Base-by-base conservation (phyloP, 208 protist species). In the Acanthamoeba quina region DNA sequence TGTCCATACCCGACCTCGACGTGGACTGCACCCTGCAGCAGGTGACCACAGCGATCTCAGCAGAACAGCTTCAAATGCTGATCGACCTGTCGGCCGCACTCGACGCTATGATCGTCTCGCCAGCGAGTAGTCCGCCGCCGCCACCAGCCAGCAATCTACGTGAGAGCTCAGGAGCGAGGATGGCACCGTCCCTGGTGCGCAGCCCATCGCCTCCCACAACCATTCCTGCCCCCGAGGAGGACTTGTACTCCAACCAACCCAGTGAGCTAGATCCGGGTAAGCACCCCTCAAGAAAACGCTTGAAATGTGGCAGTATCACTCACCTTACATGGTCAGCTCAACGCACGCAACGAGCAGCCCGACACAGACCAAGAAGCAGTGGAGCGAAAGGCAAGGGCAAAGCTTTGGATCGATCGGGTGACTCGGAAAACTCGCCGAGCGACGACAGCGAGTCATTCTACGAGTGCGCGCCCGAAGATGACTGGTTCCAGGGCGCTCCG, bases 1-100 rank as follows among this genome's bases (percentile, higher is more conserved):
- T 83, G 24, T 85, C 90, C 5, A 93, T 93, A 31, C 90, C 90
- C 44, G 90, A 76, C 37, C 68, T 93, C 52, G 90, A 93, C 15
- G 90, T 93, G 17, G 90, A 93, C 31, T 93, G 90, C 56, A 66
- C 70, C 9, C 56, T 93, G n/a, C 64, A 83, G 70, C 62, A 83
- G 37, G 70, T 64, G 17, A 93, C 44, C 15, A 47, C 49, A 5
- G 72, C 56, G 19, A 60, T 93, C 17, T 93, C 90, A 4, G 62
- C 90, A 7, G 68, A 93, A 7, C 90, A 93, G 68, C 34, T 93
- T 17, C 64, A 83, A 19, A 62, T 93, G 90, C 24, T 93, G 21
- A 58, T 93, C 15, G 90, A 93, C 26, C 90, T 93, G 29, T 68
- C 72, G 44, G 37, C 34, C 24, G 90, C 56, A 17, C 37, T 83